These are phyloP conservation scores for Scytalidium sp. DNA, from an alignment of 2,329 filamentous ascomycete species.

Conservation along the genomic window DNA sequence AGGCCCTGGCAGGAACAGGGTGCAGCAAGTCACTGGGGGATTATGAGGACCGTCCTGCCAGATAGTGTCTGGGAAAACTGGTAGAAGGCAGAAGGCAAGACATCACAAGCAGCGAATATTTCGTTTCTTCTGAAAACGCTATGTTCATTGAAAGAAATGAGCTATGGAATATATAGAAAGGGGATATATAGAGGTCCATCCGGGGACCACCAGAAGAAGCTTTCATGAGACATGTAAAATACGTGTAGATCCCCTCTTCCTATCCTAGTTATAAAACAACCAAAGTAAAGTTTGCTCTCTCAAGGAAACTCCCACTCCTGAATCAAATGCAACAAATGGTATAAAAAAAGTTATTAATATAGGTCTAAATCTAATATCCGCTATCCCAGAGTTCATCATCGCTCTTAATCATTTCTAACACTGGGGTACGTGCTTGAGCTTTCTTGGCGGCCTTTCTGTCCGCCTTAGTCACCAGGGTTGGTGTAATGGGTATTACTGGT, in stretches of 20 bases:
- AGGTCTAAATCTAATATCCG: conserved; percentile 19
- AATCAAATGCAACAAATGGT: background rate
- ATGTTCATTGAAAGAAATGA: background rate
- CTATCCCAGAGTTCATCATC: conserved; percentile 60
- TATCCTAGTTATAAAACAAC: background rate
- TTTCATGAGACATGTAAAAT: background rate
- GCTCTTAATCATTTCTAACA: conserved; percentile 58
- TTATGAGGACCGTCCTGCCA: conserved; percentile 86
- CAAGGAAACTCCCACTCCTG: background rate
- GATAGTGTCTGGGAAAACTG: conserved; percentile 81
- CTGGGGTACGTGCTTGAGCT: conserved; percentile 61
- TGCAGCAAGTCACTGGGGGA: conserved; percentile 81
- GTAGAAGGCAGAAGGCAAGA: conserved; percentile 38
- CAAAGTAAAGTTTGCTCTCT: too few relatives aligned
- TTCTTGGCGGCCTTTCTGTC: conserved; percentile 69
- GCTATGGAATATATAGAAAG: background rate
- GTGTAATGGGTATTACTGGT: conserved; percentile 72
- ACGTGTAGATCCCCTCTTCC: background rate
- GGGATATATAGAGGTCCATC: background rate
- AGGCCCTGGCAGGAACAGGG: conserved; percentile 70
- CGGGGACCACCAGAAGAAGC: background rate
- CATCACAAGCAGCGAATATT: background rate
- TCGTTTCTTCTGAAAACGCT: too few relatives aligned
- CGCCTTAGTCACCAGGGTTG: conserved; percentile 67
- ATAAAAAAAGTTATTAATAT: conserved; percentile 2